Evolutionary conservation across 177 flowering plant genomes (phyloP).

Genomic region (Vitis hybrid): DNA sequence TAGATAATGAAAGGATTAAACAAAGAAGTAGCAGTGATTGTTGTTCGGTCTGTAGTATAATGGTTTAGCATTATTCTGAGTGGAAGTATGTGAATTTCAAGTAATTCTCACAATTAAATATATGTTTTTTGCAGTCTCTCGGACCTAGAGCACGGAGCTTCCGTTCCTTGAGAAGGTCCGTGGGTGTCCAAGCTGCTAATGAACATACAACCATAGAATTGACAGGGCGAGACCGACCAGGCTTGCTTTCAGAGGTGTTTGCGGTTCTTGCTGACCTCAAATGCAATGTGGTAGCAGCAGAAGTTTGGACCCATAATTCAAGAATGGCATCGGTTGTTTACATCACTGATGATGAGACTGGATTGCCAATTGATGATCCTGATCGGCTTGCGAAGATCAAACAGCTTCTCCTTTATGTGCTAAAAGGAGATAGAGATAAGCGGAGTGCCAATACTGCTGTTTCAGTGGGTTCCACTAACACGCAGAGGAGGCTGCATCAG

Average conservation of each 20-base stretch:
- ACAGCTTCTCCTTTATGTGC: constrained; percentile 64
- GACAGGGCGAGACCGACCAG: constrained; percentile 87
- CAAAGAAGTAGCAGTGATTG: background rate
- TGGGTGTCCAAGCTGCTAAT: constrained; percentile 67
- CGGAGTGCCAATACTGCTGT: constrained; percentile 73
- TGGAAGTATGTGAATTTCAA: constrained; percentile 6
- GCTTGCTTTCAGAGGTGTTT: constrained; percentile 88
- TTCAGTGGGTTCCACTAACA: constrained; percentile 67
- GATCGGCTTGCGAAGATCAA: constrained; percentile 66
- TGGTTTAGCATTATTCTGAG: background rate
- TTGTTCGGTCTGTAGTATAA: background rate
- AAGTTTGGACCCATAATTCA: constrained; percentile 97
- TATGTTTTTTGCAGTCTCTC: constrained; percentile 52
- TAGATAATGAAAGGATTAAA: constrained; percentile 4
- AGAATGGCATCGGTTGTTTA: constrained; percentile 93
- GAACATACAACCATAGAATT: constrained; percentile 79
- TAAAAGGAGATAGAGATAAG: constrained; percentile 65
- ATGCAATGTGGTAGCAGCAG: constrained; percentile 88
- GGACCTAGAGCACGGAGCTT: constrained; percentile 57
- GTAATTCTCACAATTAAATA: constrained; percentile 15
- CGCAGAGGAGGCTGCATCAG: constrained; percentile 87
- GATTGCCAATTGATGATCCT: constrained; percentile 62
- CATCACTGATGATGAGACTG: constrained; percentile 68
- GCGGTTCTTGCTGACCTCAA: constrained; percentile 84
- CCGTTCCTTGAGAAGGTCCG: constrained; percentile 63